Evolutionary conservation across 1,284 basidiomycete species (phyloP).

Genomic region (Xerocomus nothofagi): DNA sequence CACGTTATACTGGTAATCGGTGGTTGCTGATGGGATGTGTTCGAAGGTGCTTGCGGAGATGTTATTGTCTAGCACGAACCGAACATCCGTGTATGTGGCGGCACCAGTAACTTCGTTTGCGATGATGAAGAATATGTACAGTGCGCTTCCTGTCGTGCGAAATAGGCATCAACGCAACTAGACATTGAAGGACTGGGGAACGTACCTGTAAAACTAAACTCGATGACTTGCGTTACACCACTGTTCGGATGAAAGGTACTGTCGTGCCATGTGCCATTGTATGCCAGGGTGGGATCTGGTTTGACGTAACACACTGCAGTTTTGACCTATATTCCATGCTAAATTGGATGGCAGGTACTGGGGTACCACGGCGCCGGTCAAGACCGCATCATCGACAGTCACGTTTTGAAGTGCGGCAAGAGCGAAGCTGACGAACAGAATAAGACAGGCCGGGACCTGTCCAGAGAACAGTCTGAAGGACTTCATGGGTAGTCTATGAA

Average conservation of each 20-base stretch:
- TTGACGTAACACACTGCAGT: not conserved
- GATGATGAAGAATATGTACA: conserved; percentile 9
- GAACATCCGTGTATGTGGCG: conserved; percentile 1
- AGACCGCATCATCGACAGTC: conserved; percentile 20
- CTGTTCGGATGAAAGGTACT: no score
- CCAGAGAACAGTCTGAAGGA: not conserved
- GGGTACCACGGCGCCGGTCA: not conserved
- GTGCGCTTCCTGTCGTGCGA: no score
- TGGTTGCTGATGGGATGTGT: no score
- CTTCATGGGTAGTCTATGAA: no score
- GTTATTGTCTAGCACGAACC: conserved; percentile 18
- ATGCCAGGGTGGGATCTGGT: no score
- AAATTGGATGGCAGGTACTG: conserved; percentile 6
- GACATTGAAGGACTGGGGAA: no score
- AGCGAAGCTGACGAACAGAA: not conserved
- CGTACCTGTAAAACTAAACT: no score
- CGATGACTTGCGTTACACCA: no score
- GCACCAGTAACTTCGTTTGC: conserved; percentile 1
- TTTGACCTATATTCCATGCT: not conserved
- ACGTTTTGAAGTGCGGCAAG: conserved; percentile 13
- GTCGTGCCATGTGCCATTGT: no score
- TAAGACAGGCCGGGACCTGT: not conserved
- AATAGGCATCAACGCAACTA: no score
- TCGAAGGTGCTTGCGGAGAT: not conserved
- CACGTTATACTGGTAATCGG: no score